Conservation (phyloP, 164 flowering plant species). For the Kingdonia uniflora region DNA sequence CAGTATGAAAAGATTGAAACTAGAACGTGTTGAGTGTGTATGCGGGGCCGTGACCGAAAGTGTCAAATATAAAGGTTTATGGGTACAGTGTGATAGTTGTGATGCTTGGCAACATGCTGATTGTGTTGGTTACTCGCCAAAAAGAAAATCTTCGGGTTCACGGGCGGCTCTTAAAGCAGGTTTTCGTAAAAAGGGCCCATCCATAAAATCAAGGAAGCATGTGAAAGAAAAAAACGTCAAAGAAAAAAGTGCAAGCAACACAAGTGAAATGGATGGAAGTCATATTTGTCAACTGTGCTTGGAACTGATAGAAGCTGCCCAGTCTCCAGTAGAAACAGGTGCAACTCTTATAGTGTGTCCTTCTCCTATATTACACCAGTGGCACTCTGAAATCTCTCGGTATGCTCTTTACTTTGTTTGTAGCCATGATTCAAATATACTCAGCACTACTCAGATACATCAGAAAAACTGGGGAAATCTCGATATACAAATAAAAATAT, state of each 20-base stretch:
- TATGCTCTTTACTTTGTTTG: slow-evolving; percentile 19
- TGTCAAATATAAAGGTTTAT: slow-evolving; percentile 62
- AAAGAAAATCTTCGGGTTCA: slow-evolving; percentile 23
- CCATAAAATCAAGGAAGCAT: slow-evolving; percentile 1
- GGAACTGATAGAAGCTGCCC: slow-evolving; percentile 58
- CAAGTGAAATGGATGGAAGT: slow-evolving; percentile 43
- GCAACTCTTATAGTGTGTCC: slow-evolving; percentile 97
- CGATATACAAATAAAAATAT: too few relatives aligned
- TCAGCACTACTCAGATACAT: neutral
- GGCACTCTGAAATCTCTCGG: slow-evolving; percentile 88
- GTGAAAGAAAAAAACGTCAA: slow-evolving; percentile 15
- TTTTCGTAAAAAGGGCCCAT: slow-evolving; percentile 12
- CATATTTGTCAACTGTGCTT: slow-evolving; percentile 57
- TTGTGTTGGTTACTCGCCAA: slow-evolving; percentile 78
- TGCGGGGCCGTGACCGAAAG: slow-evolving; percentile 88
- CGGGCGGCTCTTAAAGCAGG: slow-evolving; percentile 7
- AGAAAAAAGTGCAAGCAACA: slow-evolving; percentile 22
- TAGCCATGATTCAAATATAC: neutral
- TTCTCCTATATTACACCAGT: slow-evolving; percentile 78
- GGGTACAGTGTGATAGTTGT: slow-evolving; percentile 98
- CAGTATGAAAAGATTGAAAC: slow-evolving; percentile 51
- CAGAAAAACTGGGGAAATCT: too few relatives aligned
- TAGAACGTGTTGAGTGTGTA: slow-evolving; percentile 82
- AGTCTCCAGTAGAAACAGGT: slow-evolving; percentile 54
- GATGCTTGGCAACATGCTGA: slow-evolving; percentile 99